These are phyloP conservation scores for Guyanaporus albipodus DNA, from an alignment of 768 basidiomycete species.

Conservation along the genomic window DNA sequence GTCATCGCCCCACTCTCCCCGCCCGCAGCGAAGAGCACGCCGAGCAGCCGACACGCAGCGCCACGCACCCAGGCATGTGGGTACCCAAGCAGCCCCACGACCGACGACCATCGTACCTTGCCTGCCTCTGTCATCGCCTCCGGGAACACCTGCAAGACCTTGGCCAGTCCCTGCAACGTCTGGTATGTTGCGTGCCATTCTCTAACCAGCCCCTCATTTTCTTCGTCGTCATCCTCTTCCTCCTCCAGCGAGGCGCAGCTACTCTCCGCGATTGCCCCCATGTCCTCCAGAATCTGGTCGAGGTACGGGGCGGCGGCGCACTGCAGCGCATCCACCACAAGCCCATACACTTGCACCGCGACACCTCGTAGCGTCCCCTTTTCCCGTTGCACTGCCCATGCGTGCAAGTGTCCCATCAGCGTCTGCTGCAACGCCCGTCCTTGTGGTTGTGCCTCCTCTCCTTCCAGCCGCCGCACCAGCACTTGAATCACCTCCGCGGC, in stretches of 20 bases:
- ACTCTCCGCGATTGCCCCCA: conserved; percentile 33
- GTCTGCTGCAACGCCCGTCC: conserved; percentile 48
- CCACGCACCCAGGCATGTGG: conserved; percentile 95
- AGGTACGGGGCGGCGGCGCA: conserved; percentile 44
- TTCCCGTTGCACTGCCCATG: conserved; percentile 67
- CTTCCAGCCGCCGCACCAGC: conserved; percentile 67
- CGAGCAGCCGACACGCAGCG: conserved; percentile 72
- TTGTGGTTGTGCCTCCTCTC: conserved; percentile 49
- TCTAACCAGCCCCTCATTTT: conserved; percentile 50
- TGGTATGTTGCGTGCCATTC: conserved; percentile 88
- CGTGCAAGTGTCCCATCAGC: conserved; percentile 67
- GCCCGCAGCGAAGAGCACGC: conserved; percentile 57
- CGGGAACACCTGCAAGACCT: conserved; percentile 57
- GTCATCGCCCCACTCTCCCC: conserved; percentile 16
- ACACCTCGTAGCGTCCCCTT: conserved; percentile 66
- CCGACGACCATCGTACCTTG: conserved; percentile 56
- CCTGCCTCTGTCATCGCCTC: conserved; percentile 42
- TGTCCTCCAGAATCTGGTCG: conserved; percentile 50
- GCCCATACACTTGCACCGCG: conserved; percentile 77
- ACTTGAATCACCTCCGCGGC: conserved; percentile 78
- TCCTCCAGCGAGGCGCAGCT: conserved; percentile 2
- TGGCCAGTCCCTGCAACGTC: conserved; percentile 60
- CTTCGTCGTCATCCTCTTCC: conserved; percentile 27
- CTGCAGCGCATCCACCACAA: conserved; percentile 69
- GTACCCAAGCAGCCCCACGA: conserved; percentile 70